Base-by-base conservation (phyloP, 495 filamentous ascomycete genomes). In the Venustampulla echinocandica region DNA sequence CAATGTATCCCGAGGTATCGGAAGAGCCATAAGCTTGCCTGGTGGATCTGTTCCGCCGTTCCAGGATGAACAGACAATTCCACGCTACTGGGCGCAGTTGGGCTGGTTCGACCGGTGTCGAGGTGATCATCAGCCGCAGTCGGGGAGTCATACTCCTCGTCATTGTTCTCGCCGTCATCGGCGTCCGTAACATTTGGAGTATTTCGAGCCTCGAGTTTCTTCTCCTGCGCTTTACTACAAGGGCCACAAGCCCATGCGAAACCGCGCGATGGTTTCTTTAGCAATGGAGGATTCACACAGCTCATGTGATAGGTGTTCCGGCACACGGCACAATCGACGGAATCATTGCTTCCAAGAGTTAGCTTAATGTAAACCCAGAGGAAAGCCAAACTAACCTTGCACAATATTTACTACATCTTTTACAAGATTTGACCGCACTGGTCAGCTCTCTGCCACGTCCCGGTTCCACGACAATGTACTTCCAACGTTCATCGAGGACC, bases 201-300 rank as follows among this genome's bases (percentile, higher is more conserved):
- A 61, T 94, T 84, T 30, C 90, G 81, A 37, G 87, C 87, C 62
- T 99, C 90, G 11, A 96, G 70, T 63, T 86, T 93, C 43, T 84
- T 80, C 65, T 97, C 93, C 54, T 95, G 90, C 19, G 85, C 88
- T 54, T 89, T 83, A 61, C 87, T 95, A 65, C 92, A 99, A 45
- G 92, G 83, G 19, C 85, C 92, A 64, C 92, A 99, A 13, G 92
- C 85, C 92, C 92, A 99, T 7, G 87, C 92, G 68, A 99, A 99
- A 30, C 92, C 92, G 63, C 92, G 82, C 36, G 92, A 94, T 15
- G 92, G 92, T 66, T 99, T 99, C 63, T 96, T 97, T 30, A 88
- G 78, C 47, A 99, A 63, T 28, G 86, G 87, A 24, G 92, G 92
- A 45, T 83, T 84, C 37, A 99, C 93, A 61, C 92, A 99, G 59